A percentile compares a stretch with the other conserved stretches of the same genome.
Evolutionary conservation across 2,329 filamentous ascomycete species (phyloP).

Genomic region (Penicillium janthinellum): DNA sequence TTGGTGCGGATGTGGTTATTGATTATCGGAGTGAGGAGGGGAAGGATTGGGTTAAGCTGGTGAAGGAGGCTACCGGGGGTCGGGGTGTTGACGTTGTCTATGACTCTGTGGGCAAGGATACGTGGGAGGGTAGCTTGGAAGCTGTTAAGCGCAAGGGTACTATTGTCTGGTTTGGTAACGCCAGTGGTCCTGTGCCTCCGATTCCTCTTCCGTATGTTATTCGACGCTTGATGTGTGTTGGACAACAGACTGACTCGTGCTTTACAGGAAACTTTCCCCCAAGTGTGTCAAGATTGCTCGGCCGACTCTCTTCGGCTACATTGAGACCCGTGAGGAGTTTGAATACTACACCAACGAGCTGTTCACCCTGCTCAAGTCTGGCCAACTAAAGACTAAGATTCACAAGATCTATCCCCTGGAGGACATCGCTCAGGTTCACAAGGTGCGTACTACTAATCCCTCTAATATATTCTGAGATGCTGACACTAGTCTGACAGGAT

Average conservation of each 20-base stretch:
- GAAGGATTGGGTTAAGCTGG: conserved; percentile 73
- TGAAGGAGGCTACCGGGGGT: conserved; percentile 81
- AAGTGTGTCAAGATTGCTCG: conserved; percentile 79
- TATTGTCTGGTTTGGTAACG: conserved; percentile 79
- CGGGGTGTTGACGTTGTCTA: conserved; percentile 77
- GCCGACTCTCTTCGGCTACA: conserved; percentile 72
- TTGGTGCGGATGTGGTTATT: conserved; percentile 71
- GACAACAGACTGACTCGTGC: background rate
- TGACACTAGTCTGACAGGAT: conserved; percentile 51
- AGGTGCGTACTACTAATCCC: conserved; percentile 35
- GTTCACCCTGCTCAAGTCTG: conserved; percentile 69
- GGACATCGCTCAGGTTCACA: conserved; percentile 71
- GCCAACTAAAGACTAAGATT: conserved; percentile 70
- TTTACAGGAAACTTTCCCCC: conserved; percentile 53
- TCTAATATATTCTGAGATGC: background rate
- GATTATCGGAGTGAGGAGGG: conserved; percentile 83
- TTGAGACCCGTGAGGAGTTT: conserved; percentile 69
- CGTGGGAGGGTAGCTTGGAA: conserved; percentile 77
- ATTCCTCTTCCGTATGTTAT: conserved; percentile 61
- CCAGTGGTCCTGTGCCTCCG: conserved; percentile 75
- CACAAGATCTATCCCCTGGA: conserved; percentile 76
- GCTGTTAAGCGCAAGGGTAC: conserved; percentile 75
- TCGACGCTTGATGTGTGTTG: background rate
- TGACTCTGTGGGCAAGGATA: conserved; percentile 82
- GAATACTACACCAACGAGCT: conserved; percentile 71